These are phyloP conservation scores for Endocladia muricata DNA, from an alignment of 31 red algal species.

Conservation along the genomic window DNA sequence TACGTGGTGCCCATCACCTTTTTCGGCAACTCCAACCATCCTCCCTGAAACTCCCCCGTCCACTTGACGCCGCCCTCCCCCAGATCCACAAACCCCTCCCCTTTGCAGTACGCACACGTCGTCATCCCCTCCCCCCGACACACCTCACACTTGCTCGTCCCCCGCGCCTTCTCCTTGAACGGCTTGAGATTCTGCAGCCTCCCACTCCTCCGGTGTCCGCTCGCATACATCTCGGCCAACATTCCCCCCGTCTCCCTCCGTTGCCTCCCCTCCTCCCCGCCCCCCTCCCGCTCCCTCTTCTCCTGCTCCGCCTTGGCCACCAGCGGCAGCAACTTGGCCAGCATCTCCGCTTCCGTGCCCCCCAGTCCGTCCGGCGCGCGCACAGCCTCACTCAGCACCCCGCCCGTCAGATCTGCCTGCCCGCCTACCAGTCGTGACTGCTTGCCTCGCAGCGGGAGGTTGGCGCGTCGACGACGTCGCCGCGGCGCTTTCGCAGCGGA, in stretches of 20 bases:
- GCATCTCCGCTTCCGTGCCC: conserved; percentile 5
- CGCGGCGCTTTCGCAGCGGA: background rate
- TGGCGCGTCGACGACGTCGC: background rate
- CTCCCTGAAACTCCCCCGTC: conserved; percentile 12
- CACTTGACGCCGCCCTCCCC: conserved; percentile 36
- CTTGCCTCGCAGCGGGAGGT: background rate
- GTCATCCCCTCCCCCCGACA: conserved; percentile 44
- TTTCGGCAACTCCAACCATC: conserved; percentile 17
- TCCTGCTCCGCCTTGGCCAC: conserved; percentile 29
- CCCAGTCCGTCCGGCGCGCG: conserved; percentile 28
- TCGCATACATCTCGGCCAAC: conserved; percentile 6
- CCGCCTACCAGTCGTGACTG: background rate
- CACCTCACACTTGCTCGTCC: conserved; percentile 15
- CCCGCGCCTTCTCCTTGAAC: conserved; percentile 31
- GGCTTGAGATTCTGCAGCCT: conserved; percentile 42
- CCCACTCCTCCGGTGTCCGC: conserved; percentile 14
- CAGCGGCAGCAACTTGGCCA: conserved; percentile 32
- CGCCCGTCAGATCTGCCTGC: background rate
- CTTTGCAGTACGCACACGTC: conserved; percentile 48
- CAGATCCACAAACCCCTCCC: conserved; percentile 46
- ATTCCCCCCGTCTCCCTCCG: background rate
- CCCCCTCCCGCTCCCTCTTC: background rate
- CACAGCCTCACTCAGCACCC: background rate
- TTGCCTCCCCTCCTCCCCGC: conserved; percentile 17
- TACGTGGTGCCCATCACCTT: conserved; percentile 49